Evolutionary conservation across 2,329 filamentous ascomycete species (phyloP).

Genomic region (Fusarium sp.): DNA sequence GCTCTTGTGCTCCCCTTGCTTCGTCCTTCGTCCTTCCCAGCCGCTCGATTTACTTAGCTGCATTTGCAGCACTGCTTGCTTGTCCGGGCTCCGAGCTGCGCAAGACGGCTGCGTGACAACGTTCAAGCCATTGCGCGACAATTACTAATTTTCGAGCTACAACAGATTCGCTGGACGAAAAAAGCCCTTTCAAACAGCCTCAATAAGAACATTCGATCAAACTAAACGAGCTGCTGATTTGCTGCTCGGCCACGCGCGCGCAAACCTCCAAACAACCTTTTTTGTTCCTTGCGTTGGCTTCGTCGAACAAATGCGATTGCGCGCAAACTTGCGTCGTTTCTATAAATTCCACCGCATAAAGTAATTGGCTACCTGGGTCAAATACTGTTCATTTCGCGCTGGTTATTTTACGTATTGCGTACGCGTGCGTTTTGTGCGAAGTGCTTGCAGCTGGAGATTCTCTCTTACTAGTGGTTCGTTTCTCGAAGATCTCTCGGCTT

Average conservation of each 20-base stretch:
- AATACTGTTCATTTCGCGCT: background rate
- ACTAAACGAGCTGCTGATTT: background rate
- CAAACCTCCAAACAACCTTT: constrained; percentile 1
- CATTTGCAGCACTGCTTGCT: constrained; percentile 7
- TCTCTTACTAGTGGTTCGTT: constrained; percentile 26
- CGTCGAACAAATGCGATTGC: constrained; percentile 10
- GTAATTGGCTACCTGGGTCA: constrained; percentile 1
- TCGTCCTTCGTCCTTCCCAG: constrained; percentile 16
- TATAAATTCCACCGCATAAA: constrained; percentile 1
- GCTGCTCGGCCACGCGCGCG: background rate
- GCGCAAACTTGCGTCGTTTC: background rate
- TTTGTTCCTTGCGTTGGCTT: background rate
- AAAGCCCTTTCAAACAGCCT: background rate
- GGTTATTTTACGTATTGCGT: constrained; percentile 10
- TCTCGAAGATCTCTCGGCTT: constrained; percentile 7
- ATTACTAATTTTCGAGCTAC: constrained; percentile 3
- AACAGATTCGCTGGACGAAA: constrained; percentile 8
- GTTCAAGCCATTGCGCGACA: constrained; percentile 13
- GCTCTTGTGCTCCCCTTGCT: constrained; percentile 27
- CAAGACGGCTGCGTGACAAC: constrained; percentile 26
- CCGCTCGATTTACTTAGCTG: constrained; percentile 23
- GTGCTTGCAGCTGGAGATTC: constrained; percentile 17
- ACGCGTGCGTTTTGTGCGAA: constrained; percentile 22
- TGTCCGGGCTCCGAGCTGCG: constrained; percentile 16
- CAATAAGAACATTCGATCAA: background rate